Evolutionary conservation across 805 yeast species (phyloP), one percentile per base, ranked within the genome.

Genomic region (Candida palmyrensis): DNA sequence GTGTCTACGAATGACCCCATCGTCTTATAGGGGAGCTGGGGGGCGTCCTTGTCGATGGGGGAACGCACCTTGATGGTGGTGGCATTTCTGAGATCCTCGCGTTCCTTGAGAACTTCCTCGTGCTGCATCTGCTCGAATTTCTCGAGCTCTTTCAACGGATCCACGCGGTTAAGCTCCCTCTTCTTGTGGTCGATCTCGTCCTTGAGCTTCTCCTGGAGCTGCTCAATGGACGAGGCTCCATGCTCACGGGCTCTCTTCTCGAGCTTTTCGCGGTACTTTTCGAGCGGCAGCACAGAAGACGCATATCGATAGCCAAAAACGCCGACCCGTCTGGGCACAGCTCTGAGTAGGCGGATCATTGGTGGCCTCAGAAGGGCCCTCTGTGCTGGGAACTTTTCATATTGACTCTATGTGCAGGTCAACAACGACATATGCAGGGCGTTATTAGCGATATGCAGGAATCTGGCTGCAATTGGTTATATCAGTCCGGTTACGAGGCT

Each of bases 91-190:
- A 46, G 46, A 25, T 51, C 44, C 24, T 41, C 38, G 32, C 38
- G 7, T 13, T 52, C 49, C 26, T 45, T 43, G 21, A 42, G 43
- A 37, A 47, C 33, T 36, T 53, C 53, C 22, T 48, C 48, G 1
- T 57, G 62, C 30, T 53, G 70, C 44, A 58, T 51, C 36, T 62
- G 55, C 45, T 74, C 74, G 42, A 64, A 68, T 25, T 72, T 76
- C 42, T 79, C 82, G n/a, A 82, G 57, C 39, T 79, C 84, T 32
- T 71, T 63, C 43, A 83, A 59, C 0, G 92, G 92, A 50, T 86
- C 94, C 10, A 82, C 57, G 35, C 66, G 73, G 49, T 66, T 69
- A 48, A 82, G 62, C 37, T 77, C 75, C 38, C 64, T 66, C 50
- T 77, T 81, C 30, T 66, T 72, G 22, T 56, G 49, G 23, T 69